A percentile compares a stretch with the other conserved stretches of the same genome.
Evolutionary conservation across 2,329 filamentous ascomycete species (phyloP).

Genomic region (Fusarium sp.): DNA sequence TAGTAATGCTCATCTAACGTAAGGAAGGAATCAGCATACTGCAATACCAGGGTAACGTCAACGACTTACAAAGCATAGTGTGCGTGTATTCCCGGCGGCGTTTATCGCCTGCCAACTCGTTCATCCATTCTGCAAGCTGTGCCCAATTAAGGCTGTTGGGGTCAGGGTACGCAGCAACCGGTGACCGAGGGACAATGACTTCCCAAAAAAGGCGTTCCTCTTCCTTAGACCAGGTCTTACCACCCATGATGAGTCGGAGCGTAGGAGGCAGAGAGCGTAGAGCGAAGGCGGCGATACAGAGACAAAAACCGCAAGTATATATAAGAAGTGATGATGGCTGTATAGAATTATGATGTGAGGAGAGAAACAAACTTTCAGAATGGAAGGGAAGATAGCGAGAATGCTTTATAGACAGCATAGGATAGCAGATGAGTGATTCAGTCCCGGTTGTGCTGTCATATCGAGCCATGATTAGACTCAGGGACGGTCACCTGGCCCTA

Average conservation of each 20-base stretch:
- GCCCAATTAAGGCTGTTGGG: conserved; percentile 50
- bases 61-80: conserved; percentile 51
- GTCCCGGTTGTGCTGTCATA: conserved; percentile 18
- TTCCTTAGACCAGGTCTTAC: conserved; percentile 60
- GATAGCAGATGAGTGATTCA: conserved; percentile 43
- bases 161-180: conserved; percentile 45
- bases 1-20: conserved; percentile 59
- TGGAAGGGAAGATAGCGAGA: neutral
- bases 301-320: conserved; percentile 10
- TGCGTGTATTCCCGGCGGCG: conserved; percentile 55
- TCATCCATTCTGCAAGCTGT: conserved; percentile 54
- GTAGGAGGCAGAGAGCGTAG: neutral
- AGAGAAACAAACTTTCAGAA: conserved; percentile 14
- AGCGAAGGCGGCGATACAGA: neutral
- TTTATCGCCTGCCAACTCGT: conserved; percentile 48
- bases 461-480: conserved; percentile 8
- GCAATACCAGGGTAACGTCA: neutral
- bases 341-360: conserved; percentile 2
- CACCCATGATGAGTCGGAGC: conserved; percentile 55
- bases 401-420: conserved; percentile 35
- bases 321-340: conserved; percentile 1
- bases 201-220: conserved; percentile 65
- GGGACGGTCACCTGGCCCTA: conserved; percentile 2
- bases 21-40: conserved; percentile 13
- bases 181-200: conserved; percentile 52